Evolutionary conservation across 148 eudicot species (phyloP).

Genomic region (Simmondsia chinensis): DNA sequence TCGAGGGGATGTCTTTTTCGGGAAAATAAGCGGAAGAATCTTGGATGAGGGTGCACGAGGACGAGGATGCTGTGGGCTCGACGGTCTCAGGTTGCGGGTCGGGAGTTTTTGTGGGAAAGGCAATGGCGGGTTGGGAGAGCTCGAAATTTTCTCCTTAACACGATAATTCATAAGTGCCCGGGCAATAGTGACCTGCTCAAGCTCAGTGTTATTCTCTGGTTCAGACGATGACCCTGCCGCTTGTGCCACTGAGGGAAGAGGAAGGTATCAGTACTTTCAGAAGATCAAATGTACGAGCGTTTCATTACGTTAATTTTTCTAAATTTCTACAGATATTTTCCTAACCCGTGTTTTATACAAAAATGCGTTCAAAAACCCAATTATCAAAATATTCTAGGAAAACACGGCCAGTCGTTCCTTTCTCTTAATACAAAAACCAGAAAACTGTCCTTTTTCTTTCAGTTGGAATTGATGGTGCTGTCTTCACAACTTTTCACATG

Average conservation of each 20-base stretch:
- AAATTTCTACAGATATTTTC: no score
- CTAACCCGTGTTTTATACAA: no score
- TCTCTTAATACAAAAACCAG: no score
- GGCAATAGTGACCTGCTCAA: conserved; percentile 72
- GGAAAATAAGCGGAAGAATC: conserved; percentile 59
- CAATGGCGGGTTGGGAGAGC: conserved; percentile 18
- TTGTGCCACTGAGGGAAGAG: conserved; percentile 87
- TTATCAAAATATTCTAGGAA: no score
- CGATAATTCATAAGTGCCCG: conserved; percentile 60
- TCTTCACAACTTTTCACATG: no score
- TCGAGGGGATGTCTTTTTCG: conserved; percentile 34
- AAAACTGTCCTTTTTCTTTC: no score
- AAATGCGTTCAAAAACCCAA: no score
- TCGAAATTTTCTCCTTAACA: conserved; percentile 45
- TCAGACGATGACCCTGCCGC: conserved; percentile 48
- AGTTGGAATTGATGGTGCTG: no score
- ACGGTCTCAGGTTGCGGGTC: conserved; percentile 37
- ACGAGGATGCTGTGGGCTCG: conserved; percentile 58
- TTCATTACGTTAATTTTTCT: no score
- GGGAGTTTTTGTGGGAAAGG: conserved; percentile 47
- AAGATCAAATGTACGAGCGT: no score
- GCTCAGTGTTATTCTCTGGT: conserved; percentile 60
- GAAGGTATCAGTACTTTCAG: no score
- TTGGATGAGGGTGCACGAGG: conserved; percentile 44
- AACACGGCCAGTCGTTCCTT: no score